Percentiles rank a stretch among this genome's conserved stretches.
Conservation (phyloP, 2,329 filamentous ascomycete species). For the Monilinia laxa region DNA sequence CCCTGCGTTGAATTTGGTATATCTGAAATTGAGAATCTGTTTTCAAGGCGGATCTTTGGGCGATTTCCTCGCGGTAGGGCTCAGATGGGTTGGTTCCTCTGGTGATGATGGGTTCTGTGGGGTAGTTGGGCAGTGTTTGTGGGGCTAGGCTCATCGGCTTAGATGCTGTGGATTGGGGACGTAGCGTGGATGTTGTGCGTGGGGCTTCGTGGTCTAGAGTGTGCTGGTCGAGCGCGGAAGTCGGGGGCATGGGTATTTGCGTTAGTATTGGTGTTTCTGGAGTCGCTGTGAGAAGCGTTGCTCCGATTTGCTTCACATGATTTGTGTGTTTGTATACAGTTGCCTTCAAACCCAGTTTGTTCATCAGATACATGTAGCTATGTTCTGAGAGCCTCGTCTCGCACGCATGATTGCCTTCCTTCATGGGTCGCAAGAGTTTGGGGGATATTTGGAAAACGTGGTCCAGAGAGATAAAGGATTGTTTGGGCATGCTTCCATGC, state of each 20-base stretch:
- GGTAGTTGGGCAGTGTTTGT: not conserved
- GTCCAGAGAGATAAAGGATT: not conserved
- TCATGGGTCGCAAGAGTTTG: not conserved
- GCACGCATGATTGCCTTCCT: not conserved
- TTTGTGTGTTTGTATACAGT: not conserved
- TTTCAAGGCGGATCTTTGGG: not conserved
- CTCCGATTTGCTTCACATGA: not conserved
- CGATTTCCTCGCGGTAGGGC: not conserved
- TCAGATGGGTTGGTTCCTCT: not conserved
- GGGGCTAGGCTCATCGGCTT: not conserved
- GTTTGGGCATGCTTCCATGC: not conserved
- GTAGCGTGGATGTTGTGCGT: too few species aligned
- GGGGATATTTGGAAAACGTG: not conserved
- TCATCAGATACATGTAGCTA: not conserved
- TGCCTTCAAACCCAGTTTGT: not conserved
- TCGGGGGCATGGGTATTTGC: fast-evolving
- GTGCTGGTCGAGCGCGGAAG: not conserved
- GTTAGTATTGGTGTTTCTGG: too few species aligned
- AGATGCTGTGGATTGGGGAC: not conserved
- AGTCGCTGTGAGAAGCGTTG: not conserved
- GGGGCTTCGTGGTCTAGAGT: too few species aligned
- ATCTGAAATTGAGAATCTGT: not conserved
- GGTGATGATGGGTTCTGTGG: not conserved
- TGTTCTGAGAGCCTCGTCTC: not conserved
- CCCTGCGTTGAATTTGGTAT: not conserved